Evolutionary conservation across 768 basidiomycete species (phyloP), one percentile per base, ranked within the genome.

Genomic region (Auriscalpium vulgare): DNA sequence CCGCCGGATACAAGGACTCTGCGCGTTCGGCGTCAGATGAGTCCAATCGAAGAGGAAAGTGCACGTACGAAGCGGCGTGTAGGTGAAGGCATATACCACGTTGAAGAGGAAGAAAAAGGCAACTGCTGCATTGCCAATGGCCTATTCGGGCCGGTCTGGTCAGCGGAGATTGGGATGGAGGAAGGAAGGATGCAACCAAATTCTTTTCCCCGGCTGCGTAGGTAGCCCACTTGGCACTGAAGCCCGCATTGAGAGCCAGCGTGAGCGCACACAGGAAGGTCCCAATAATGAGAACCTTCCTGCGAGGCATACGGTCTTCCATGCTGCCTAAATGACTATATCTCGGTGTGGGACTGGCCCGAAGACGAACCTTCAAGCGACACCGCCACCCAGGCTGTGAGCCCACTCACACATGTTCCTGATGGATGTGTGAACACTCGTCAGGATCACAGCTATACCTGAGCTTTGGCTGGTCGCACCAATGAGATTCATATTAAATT

Each of bases 401-500:
- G 10, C 21, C 38, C 51, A 16, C 35, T 21, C 3, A 23, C 10
- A 37, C 51, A 53, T 21, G 35, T 44, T 8, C 36, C 50, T 51
- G 37, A 14, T 4, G 29, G 29, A 29, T 29, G 29, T 29, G 29
- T 4, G 29, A 29, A 29, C 29, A 29, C 29, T 29, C 4, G 29
- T 29, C 29, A 29, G 29, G 29, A 29, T 7, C 29, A 29, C 29
- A 29, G 29, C 29, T 29, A 29, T 29, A 29, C 29, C 29, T 29
- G 29, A 29, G 7, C 29, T 29, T 29, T 29, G 29, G 29, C 17
- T 8, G n/a, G 1, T 5, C 36, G 7, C 23, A 51, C 51, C 37
- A 40, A 53, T 53, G 40, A 53, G 51, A 37, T 53, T 53, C 51
- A 53, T 53, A 40, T 53, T 53, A 43, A 53, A 53, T 19, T 53